These are phyloP conservation scores for Paracamarosporium sp. DNA, from an alignment of 2,329 filamentous ascomycete genomes.

Conservation along the genomic window DNA sequence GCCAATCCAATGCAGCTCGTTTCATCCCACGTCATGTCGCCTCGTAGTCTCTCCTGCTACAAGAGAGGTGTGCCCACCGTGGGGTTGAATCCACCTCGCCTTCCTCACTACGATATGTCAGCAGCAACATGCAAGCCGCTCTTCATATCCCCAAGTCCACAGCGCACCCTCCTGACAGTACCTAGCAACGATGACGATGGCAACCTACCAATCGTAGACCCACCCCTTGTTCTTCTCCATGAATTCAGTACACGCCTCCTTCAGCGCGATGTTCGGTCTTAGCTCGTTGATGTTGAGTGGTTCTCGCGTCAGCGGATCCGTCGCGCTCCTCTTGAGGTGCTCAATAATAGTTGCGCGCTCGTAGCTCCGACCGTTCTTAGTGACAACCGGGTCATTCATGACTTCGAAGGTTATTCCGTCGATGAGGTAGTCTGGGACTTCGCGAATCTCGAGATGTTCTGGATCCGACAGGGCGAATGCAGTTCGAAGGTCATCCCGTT, in stretches of 20 bases:
- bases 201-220: constrained; percentile 82
- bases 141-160: background rate
- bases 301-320: constrained; percentile 85
- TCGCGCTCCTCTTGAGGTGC: constrained; percentile 76
- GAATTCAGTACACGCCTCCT: constrained; percentile 84
- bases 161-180: constrained; percentile 15
- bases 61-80: constrained; percentile 39
- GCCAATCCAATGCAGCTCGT: background rate
- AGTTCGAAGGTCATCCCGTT: constrained; percentile 52
- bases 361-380: constrained; percentile 87
- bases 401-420: constrained; percentile 78
- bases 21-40: background rate
- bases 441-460: constrained; percentile 50
- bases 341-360: constrained; percentile 86
- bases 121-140: constrained; percentile 8
- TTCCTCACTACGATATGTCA: constrained; percentile 33
- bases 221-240: constrained; percentile 81
- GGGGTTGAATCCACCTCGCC: constrained; percentile 32
- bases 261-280: constrained; percentile 80
- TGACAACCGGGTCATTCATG: constrained; percentile 74
- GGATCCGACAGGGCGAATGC: constrained; percentile 58
- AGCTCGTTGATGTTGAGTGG: constrained; percentile 73
- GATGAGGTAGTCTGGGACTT: constrained; percentile 77
- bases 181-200: constrained; percentile 14
- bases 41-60: constrained; percentile 4